A percentile compares a stretch with the other conserved stretches of the same genome.
phyloP scores from a whole-genome alignment of 208 protist genomes.

The Leishmania lainsoni region DNA sequence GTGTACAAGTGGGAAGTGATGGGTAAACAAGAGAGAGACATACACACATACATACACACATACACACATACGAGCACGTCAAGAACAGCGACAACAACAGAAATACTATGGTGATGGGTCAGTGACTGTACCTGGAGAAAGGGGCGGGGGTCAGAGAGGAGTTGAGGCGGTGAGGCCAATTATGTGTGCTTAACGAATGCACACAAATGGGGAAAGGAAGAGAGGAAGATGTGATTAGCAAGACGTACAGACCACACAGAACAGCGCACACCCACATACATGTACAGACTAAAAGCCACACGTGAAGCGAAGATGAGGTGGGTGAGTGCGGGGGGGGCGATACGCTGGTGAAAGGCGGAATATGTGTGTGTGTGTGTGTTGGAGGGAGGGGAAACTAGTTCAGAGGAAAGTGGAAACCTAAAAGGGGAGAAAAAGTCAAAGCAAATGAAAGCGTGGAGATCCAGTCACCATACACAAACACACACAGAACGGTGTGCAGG shows the following conservation, averaged over 20 bases:
- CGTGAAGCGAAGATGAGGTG: background rate
- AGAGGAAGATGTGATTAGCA: no score
- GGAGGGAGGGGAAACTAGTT: background rate
- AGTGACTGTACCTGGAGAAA: background rate
- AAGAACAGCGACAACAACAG: background rate
- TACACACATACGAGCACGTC: background rate
- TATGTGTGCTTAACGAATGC: constrained; percentile 10
- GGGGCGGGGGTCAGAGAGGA: background rate
- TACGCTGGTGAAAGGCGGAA: background rate
- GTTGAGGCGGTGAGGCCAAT: background rate
- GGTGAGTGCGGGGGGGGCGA: background rate
- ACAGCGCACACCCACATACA: background rate
- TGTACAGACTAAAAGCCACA: background rate
- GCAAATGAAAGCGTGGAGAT: background rate
- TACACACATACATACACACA: background rate
- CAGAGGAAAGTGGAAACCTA: background rate
- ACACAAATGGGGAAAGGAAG: background rate
- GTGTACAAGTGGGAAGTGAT: background rate
- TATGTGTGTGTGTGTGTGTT: background rate
- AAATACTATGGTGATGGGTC: background rate
- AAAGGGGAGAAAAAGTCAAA: constrained; percentile 3
- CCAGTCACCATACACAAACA: background rate
- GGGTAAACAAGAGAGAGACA: background rate
- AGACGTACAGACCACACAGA: background rate
- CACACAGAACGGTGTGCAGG: background rate